Evolutionary conservation across 2,329 filamentous ascomycete species (phyloP).

Genomic region (Colletotrichum phormii): DNA sequence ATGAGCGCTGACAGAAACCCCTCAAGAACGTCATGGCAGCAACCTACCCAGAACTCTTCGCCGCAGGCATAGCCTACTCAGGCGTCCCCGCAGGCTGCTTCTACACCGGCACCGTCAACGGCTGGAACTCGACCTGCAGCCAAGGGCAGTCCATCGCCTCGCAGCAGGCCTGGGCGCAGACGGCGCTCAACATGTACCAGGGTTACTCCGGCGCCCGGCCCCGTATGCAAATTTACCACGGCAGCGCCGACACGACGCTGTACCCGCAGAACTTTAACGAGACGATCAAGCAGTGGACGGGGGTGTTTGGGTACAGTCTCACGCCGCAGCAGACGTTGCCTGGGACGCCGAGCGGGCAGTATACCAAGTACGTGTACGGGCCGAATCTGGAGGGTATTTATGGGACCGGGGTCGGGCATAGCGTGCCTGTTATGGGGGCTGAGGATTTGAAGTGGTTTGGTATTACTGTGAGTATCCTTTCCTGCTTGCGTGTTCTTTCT

Average conservation of each 20-base stretch:
- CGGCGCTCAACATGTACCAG: slow-evolving; percentile 59
- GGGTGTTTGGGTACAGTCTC: slow-evolving; percentile 55
- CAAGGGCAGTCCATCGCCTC: slow-evolving; percentile 56
- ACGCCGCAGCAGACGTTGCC: slow-evolving; percentile 42
- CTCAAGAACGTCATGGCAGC: slow-evolving; percentile 56
- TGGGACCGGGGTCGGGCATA: slow-evolving; percentile 47
- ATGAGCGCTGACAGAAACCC: background rate
- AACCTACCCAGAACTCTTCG: slow-evolving; percentile 60
- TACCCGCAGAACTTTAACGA: slow-evolving; percentile 66
- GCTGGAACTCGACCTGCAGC: slow-evolving; percentile 65
- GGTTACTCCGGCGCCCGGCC: slow-evolving; percentile 62
- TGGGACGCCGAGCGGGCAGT: slow-evolving; percentile 45
- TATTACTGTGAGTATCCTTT: slow-evolving; percentile 4
- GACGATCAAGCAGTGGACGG: slow-evolving; percentile 67
- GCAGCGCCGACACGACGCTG: slow-evolving; percentile 61
- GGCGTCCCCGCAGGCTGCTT: slow-evolving; percentile 59
- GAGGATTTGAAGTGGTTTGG: slow-evolving; percentile 43
- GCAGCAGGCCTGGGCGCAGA: slow-evolving; percentile 59
- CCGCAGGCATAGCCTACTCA: slow-evolving; percentile 56
- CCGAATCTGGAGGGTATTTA: slow-evolving; percentile 47
- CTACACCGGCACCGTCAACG: slow-evolving; percentile 52
- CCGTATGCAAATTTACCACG: slow-evolving; percentile 69
- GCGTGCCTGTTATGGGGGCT: slow-evolving; percentile 46
- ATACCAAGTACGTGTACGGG: slow-evolving; percentile 48
- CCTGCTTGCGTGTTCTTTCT: accelerated